Evolutionary conservation across 306 rosid genomes (phyloP).

Genomic region (Abrus pulchellus): DNA sequence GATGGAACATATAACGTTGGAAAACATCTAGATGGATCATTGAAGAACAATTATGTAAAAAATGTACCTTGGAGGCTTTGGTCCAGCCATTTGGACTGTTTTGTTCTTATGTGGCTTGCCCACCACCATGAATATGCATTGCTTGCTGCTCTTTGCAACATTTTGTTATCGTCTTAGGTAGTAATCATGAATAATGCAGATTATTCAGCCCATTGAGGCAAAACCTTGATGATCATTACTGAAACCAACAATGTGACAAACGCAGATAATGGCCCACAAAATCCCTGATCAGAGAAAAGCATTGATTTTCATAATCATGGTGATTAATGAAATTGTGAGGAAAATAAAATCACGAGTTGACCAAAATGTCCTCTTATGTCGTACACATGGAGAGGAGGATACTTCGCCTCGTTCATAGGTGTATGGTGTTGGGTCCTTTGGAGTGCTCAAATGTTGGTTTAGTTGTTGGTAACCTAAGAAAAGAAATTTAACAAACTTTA

Average conservation of each 20-base stretch:
- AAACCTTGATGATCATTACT: constrained; percentile 32
- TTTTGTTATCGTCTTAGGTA: constrained; percentile 45
- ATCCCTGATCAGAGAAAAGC: constrained; percentile 37
- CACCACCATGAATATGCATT: constrained; percentile 99
- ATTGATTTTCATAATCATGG: constrained; percentile 9
- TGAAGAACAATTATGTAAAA: neutral
- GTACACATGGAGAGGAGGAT: constrained; percentile 69
- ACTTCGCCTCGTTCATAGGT: constrained; percentile 68
- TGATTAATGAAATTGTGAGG: constrained; percentile 39
- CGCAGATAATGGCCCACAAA: neutral
- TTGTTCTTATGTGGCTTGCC: constrained; percentile 97
- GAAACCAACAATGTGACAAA: constrained; percentile 15
- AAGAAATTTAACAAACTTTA: constrained; percentile 28
- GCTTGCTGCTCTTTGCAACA: constrained; percentile 99
- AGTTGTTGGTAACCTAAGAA: constrained; percentile 42
- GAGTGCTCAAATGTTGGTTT: constrained; percentile 48
- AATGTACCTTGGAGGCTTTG: constrained; percentile 80
- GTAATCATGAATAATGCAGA: constrained; percentile 11
- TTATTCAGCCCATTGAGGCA: constrained; percentile 46
- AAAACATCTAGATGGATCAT: constrained; percentile 22
- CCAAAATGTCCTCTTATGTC: constrained; percentile 49
- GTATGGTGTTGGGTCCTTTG: constrained; percentile 52
- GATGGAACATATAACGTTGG: neutral
- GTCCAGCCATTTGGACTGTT: constrained; percentile 98
- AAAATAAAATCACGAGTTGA: constrained; percentile 42